phyloP scores from a whole-genome alignment of 768 basidiomycete genomes.

The Phylloporus sp. region DNA sequence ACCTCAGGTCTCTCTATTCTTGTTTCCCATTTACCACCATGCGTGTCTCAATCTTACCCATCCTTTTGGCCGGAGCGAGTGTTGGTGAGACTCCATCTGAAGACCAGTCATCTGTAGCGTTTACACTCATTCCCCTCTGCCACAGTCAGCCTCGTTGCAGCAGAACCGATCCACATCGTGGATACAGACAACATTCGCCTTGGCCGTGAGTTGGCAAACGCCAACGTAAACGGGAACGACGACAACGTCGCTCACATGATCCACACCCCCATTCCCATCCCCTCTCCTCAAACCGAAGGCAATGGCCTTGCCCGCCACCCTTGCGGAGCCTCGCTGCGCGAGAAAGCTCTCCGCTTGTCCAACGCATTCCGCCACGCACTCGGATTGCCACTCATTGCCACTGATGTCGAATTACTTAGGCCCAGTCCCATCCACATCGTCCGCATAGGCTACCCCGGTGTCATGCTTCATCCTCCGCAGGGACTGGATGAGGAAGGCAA shows the following conservation, averaged over 20 bases:
- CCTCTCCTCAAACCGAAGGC: constrained; percentile 8
- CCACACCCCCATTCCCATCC: constrained; percentile 10
- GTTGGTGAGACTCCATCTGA: constrained; percentile 24
- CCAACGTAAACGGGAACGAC: constrained; percentile 28
- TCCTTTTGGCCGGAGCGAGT: constrained; percentile 36
- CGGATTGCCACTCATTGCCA: constrained; percentile 49
- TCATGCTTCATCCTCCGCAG: constrained; percentile 1
- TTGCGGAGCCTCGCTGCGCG: constrained; percentile 36
- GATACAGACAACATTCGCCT: constrained; percentile 34
- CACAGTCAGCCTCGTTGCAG: constrained; percentile 37
- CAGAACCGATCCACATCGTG: constrained; percentile 48
- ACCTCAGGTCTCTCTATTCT: background rate
- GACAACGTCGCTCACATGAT: constrained; percentile 22
- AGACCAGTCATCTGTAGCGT: background rate
- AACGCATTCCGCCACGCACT: constrained; percentile 54
- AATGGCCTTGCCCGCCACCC: constrained; percentile 20
- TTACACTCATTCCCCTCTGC: background rate
- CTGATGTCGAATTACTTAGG: constrained; percentile 1
- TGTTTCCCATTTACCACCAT: constrained; percentile 18
- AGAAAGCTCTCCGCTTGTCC: constrained; percentile 50
- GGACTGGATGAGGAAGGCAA: constrained; percentile 10
- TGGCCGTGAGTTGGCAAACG: constrained; percentile 35
- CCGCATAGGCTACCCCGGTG: constrained; percentile 12
- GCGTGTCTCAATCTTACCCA: constrained; percentile 37
- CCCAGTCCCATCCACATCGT: constrained; percentile 30